These are phyloP conservation scores for Acanthochlamys bracteata DNA, from an alignment of 106 monocot species.

Conservation along the genomic window DNA sequence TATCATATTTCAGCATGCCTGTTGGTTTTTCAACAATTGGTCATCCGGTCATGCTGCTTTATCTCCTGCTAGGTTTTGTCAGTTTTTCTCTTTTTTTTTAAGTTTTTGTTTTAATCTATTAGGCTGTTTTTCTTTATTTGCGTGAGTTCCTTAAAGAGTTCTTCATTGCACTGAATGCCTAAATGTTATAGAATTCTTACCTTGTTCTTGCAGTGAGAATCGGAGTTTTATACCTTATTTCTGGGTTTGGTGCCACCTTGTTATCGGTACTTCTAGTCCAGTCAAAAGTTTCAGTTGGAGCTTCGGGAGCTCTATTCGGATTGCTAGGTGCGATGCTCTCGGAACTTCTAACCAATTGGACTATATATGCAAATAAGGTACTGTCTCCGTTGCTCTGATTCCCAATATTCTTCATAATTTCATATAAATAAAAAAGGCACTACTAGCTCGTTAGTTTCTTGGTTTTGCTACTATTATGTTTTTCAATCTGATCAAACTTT, in stretches of 20 bases:
- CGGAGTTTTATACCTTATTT: conserved; percentile 67
- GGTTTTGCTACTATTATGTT: neutral
- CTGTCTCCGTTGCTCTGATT: neutral
- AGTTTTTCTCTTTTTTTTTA: no score
- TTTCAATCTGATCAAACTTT: conserved; percentile 12
- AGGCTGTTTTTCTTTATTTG: no score
- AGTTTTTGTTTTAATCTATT: no score
- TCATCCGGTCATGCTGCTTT: no score
- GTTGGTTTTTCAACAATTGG: no score
- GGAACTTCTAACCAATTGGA: conserved; percentile 96
- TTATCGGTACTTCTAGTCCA: conserved; percentile 75
- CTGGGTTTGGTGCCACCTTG: conserved; percentile 81
- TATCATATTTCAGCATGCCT: no score
- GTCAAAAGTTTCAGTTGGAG: conserved; percentile 71
- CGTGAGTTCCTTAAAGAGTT: no score
- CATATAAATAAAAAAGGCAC: neutral
- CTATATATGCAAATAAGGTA: conserved; percentile 95
- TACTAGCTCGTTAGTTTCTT: no score
- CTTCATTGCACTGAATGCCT: no score
- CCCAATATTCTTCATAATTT: neutral
- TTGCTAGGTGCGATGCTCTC: conserved; percentile 92
- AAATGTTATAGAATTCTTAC: no score
- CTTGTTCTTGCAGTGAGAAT: conserved; percentile 55
- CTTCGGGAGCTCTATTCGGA: conserved; percentile 93
- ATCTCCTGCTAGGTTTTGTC: no score